Conservation (phyloP, 768 basidiomycete genomes). For the Termitomyces sp. region DNA sequence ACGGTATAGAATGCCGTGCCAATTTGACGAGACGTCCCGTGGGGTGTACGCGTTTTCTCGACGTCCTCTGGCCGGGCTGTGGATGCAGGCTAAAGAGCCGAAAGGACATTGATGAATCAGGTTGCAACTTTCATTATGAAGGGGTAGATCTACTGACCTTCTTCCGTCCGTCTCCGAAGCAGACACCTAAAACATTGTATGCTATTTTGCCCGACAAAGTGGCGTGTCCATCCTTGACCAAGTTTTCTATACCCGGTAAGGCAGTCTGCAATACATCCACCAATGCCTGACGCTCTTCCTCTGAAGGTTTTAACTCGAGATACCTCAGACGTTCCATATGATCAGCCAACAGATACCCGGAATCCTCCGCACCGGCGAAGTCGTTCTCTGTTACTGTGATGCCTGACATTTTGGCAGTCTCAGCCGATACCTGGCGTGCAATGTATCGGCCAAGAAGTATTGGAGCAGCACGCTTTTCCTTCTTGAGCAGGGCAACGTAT, state of each 20-base stretch:
- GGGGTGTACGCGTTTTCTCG: slow-evolving; percentile 72
- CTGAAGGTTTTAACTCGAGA: slow-evolving; percentile 45
- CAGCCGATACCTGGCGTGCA: slow-evolving; percentile 62
- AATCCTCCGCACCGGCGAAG: slow-evolving; percentile 40
- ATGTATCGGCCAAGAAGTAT: slow-evolving; percentile 68
- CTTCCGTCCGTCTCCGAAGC: slow-evolving; percentile 57
- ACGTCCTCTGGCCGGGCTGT: slow-evolving; percentile 58
- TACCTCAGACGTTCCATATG: slow-evolving; percentile 74
- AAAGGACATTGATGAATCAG: neutral
- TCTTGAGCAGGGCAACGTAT: slow-evolving; percentile 51
- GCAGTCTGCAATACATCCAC: slow-evolving; percentile 51
- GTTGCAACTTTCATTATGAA: neutral
- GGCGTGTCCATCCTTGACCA: slow-evolving; percentile 59
- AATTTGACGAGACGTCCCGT: slow-evolving; percentile 70
- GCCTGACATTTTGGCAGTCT: slow-evolving; percentile 49
- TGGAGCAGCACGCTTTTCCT: slow-evolving; percentile 36
- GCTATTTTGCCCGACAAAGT: slow-evolving; percentile 63
- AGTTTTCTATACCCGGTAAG: slow-evolving; percentile 68
- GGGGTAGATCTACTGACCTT: slow-evolving; percentile 40
- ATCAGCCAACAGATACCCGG: slow-evolving; percentile 63
- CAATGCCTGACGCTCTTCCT: slow-evolving; percentile 47
- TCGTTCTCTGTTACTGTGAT: slow-evolving; percentile 25
- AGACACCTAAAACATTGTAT: slow-evolving; percentile 77
- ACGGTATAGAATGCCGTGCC: slow-evolving; percentile 73
- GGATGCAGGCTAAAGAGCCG: slow-evolving; percentile 39